phyloP scores from a whole-genome alignment of 495 filamentous ascomycete species.

The Eremomyces bilateralis region DNA sequence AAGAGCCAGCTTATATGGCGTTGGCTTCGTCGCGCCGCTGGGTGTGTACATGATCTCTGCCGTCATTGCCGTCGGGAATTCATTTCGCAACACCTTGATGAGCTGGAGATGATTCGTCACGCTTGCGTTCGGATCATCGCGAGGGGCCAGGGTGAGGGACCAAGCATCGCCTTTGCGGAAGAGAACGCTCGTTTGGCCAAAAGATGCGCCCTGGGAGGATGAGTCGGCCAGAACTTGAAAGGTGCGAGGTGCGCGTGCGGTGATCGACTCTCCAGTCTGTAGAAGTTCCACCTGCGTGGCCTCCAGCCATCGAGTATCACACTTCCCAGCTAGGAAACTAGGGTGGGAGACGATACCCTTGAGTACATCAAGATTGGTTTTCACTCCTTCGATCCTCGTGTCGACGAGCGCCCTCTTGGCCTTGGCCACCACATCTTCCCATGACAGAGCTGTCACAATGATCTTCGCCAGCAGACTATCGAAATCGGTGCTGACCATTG shows the following conservation, averaged over 20 bases:
- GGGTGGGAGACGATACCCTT: slow-evolving; percentile 27
- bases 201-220: background rate
- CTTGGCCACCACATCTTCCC: slow-evolving; percentile 28
- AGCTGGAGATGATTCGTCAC: slow-evolving; percentile 25
- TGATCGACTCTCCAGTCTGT: slow-evolving; percentile 11
- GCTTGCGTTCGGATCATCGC: slow-evolving; percentile 3
- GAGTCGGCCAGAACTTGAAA: background rate
- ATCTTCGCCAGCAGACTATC: slow-evolving; percentile 39
- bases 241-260: slow-evolving; percentile 2
- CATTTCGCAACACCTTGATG: slow-evolving; percentile 31
- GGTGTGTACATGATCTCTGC: slow-evolving; percentile 34
- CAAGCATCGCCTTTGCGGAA: slow-evolving; percentile 36
- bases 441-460: slow-evolving; percentile 32
- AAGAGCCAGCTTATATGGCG: slow-evolving; percentile 24
- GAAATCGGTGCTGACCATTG: slow-evolving; percentile 31
- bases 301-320: slow-evolving; percentile 38
- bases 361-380: slow-evolving; percentile 32
- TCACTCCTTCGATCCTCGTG: slow-evolving; percentile 29
- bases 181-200: slow-evolving; percentile 19
- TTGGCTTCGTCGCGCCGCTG: slow-evolving; percentile 11
- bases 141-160: slow-evolving; percentile 26
- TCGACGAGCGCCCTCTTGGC: slow-evolving; percentile 32
- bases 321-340: slow-evolving; percentile 23
- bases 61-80: slow-evolving; percentile 31
- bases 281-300: slow-evolving; percentile 22